A percentile compares a stretch with the other conserved stretches of the same genome.
Conservation (phyloP, 2,329 filamentous ascomycete species). For the Pyricularia grisea region DNA sequence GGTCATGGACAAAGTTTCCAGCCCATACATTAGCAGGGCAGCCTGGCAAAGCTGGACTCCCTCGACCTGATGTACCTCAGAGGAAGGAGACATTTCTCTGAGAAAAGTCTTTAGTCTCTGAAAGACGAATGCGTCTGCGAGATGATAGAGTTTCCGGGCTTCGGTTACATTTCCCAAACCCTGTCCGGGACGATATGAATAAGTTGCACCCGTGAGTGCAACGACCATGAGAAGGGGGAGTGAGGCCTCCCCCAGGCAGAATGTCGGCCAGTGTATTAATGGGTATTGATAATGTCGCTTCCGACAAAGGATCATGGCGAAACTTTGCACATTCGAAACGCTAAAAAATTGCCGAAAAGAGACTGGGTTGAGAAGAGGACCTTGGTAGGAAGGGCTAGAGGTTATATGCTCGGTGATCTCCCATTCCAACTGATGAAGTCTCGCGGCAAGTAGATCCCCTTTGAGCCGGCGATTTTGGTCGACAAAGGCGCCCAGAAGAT, state of each 20-base stretch:
- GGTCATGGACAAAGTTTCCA: neutral
- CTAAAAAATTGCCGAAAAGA: neutral
- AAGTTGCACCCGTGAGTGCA: neutral
- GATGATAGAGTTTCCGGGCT: neutral
- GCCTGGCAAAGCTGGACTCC: neutral
- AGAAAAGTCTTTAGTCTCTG: neutral
- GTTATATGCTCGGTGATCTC: neutral
- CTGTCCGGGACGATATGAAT: neutral
- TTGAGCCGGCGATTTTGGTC: neutral
- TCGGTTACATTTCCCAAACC: neutral
- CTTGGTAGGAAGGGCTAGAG: neutral
- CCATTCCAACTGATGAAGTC: neutral
- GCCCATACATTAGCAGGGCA: neutral
- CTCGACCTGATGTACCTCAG: neutral
- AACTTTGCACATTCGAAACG: neutral
- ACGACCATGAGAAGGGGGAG: neutral
- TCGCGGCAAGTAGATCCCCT: neutral
- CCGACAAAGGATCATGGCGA: neutral
- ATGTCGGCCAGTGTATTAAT: neutral
- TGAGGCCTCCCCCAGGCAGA: neutral
- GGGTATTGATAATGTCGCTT: neutral
- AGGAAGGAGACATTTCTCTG: too few relatives aligned
- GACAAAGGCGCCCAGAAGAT: neutral
- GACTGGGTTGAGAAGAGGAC: neutral
- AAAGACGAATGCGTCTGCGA: neutral